Evolutionary conservation across 2,329 filamentous ascomycete genomes (phyloP).

Genomic region (Nigrospora oryzae): DNA sequence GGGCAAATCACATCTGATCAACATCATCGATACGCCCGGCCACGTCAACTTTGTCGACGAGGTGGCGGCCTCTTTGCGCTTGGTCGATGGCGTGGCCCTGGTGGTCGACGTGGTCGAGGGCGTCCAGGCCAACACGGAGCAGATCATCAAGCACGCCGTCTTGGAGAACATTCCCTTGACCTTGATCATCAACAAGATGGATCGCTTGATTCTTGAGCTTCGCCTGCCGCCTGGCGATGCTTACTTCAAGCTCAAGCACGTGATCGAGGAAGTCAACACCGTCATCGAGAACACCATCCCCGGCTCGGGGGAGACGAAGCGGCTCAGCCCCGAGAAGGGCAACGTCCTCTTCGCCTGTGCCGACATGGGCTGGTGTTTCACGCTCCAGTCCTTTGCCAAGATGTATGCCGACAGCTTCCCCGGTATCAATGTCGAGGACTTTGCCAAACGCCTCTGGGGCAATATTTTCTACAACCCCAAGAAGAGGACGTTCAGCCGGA

Average conservation of each 20-base stretch:
- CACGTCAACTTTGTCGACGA: constrained; percentile 99
- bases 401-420: constrained; percentile 92
- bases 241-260: constrained; percentile 98
- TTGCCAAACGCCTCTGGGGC: constrained; percentile 83
- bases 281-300: constrained; percentile 84
- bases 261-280: constrained; percentile 97
- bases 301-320: constrained; percentile 66
- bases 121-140: constrained; percentile 97
- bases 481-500: constrained; percentile 86
- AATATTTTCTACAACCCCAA: constrained; percentile 93
- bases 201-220: constrained; percentile 85
- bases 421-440: constrained; percentile 72
- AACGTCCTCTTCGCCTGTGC: constrained; percentile 97
- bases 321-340: constrained; percentile 90
- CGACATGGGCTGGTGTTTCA: constrained; percentile 95
- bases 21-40: constrained; percentile 91
- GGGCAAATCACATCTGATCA: constrained; percentile 91
- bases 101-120: constrained; percentile 96
- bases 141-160: constrained; percentile 93
- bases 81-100: constrained; percentile 86
- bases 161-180: constrained; percentile 83
- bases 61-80: constrained; percentile 75
- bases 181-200: constrained; percentile 94
- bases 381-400: constrained; percentile 83
- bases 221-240: constrained; percentile 91